A percentile compares a stretch with the other conserved stretches of the same genome.
Conservation (phyloP, 352 stramenopile genomes). For the Pythium aquatile region DNA sequence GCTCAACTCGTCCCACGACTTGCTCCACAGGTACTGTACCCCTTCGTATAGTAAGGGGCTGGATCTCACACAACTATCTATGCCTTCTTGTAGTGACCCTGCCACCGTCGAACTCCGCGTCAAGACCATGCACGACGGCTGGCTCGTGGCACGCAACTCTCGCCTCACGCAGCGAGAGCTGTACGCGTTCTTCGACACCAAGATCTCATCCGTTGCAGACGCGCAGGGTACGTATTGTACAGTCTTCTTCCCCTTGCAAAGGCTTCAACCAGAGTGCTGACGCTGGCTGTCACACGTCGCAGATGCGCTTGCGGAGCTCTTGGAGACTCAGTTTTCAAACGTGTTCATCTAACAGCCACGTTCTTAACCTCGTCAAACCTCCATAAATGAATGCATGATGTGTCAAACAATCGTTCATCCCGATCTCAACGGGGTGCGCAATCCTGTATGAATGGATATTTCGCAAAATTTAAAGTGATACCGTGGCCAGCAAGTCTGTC, state of each 20-base stretch:
- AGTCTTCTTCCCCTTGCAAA: no score
- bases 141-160: constrained; percentile 54
- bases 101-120: constrained; percentile 52
- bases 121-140: constrained; percentile 54
- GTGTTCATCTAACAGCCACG: constrained; percentile 22
- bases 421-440: not conserved
- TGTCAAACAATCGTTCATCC: constrained; percentile 12
- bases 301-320: constrained; percentile 48
- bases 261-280: not conserved
- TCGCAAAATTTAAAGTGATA: not conserved
- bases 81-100: not conserved
- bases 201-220: constrained; percentile 52
- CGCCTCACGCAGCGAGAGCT: constrained; percentile 46
- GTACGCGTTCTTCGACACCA: constrained; percentile 63
- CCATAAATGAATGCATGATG: constrained; percentile 10
- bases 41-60: not conserved
- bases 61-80: not conserved
- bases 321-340: constrained; percentile 56
- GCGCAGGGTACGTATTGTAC: constrained; percentile 39
- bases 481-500: not conserved
- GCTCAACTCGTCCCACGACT: constrained; percentile 41
- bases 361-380: constrained; percentile 18
- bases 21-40: constrained; percentile 31
- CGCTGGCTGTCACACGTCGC: constrained; percentile 13
- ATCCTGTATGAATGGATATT: not conserved